Evolutionary conservation across 2,329 filamentous ascomycete genomes (phyloP).

Genomic region (Niveomyces coronatus): DNA sequence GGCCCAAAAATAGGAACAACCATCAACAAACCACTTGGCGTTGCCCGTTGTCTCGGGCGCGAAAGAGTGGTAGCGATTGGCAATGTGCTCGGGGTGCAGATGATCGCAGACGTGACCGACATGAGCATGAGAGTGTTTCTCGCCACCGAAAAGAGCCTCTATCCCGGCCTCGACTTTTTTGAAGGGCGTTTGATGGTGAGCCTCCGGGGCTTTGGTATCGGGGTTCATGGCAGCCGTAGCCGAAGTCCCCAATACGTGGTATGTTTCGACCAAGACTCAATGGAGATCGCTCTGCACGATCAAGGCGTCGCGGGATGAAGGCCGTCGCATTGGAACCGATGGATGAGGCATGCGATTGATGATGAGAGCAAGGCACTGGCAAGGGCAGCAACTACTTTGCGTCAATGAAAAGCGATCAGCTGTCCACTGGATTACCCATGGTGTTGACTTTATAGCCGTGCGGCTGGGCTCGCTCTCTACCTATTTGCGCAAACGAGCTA

Average conservation of each 20-base stretch:
- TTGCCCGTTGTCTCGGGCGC: conserved; percentile 62
- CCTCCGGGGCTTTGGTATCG: conserved; percentile 2
- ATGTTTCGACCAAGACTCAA: no score
- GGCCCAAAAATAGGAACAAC: conserved; percentile 76
- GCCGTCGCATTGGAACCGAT: no score
- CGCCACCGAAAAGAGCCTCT: conserved; percentile 28
- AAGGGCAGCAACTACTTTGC: no score
- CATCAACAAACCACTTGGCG: conserved; percentile 83
- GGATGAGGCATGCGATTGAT: no score
- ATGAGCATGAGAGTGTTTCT: conserved; percentile 36
- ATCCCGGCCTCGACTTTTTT: conserved; percentile 34
- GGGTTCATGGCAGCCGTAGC: conserved; percentile 6
- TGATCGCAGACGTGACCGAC: conserved; percentile 29
- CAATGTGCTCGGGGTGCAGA: conserved; percentile 31
- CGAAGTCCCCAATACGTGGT: no score
- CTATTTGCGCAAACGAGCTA: conserved; percentile 1
- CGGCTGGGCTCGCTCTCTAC: no score
- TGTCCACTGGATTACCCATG: no score
- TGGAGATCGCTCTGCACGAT: no score
- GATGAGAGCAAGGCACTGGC: no score
- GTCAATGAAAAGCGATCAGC: no score
- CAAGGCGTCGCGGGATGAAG: no score
- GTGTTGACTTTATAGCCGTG: no score
- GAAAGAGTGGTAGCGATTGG: conserved; percentile 56
- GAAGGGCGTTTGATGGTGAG: conserved; percentile 6